phyloP scores from a whole-genome alignment of 768 basidiomycete species.

The Amanita muscaria region DNA sequence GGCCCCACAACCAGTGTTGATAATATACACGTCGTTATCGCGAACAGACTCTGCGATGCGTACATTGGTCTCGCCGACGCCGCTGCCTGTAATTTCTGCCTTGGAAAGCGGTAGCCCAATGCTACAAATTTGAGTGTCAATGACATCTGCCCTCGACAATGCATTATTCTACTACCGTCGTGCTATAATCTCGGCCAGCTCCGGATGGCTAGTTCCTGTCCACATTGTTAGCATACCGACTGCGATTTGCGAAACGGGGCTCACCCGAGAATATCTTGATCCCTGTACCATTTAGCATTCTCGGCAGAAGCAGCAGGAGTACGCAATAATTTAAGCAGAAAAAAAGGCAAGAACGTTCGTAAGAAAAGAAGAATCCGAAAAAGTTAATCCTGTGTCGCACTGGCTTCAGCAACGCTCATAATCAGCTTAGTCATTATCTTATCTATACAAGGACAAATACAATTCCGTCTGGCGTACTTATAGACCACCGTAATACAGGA shows the following conservation, averaged over 20 bases:
- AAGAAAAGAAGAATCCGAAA: neutral
- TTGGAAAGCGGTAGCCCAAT: constrained; percentile 85
- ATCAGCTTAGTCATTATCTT: constrained; percentile 8
- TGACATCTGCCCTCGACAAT: constrained; percentile 13
- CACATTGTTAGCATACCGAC: neutral
- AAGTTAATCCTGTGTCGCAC: neutral
- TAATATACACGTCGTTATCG: constrained; percentile 97
- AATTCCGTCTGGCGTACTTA: too few species aligned
- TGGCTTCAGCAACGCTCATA: neutral
- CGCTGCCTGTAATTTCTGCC: constrained; percentile 80
- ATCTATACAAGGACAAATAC: constrained; percentile 8
- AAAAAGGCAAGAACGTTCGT: neutral
- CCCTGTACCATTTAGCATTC: constrained; percentile 50
- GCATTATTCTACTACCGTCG: constrained; percentile 50
- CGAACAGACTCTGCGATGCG: constrained; percentile 92
- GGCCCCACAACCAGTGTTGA: constrained; percentile 82
- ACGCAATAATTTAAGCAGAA: constrained; percentile 4
- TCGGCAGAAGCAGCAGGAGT: constrained; percentile 9
- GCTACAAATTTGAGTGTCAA: constrained; percentile 33
- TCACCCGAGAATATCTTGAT: constrained; percentile 53
- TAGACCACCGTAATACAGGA: constrained; percentile 6
- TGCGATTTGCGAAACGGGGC: constrained; percentile 13
- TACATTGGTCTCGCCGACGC: constrained; percentile 87
- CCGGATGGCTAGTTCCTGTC: constrained; percentile 89
- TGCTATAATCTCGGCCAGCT: constrained; percentile 89